Percentiles rank a stretch among this genome's conserved stretches.
phyloP scores from a whole-genome alignment of 2,329 filamentous ascomycete genomes.

The Microdochium paspali region DNA sequence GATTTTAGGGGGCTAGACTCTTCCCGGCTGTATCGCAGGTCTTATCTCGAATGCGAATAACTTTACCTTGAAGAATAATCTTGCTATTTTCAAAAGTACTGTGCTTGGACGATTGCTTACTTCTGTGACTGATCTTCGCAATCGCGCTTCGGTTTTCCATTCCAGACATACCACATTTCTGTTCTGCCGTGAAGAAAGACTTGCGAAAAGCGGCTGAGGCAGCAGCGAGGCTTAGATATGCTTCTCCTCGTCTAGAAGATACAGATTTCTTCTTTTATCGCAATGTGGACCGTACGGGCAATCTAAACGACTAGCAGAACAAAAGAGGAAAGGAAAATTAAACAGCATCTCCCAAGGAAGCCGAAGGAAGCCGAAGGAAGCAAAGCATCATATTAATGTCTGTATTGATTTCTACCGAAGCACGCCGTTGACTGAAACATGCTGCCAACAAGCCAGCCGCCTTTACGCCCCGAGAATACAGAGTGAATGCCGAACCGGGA shows the following conservation, averaged over 20 bases:
- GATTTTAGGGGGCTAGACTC: neutral
- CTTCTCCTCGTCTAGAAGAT: neutral
- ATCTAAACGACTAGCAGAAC: no score
- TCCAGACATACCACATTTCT: constrained; percentile 34
- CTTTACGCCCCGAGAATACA: no score
- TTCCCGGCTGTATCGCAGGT: neutral
- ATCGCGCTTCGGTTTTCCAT: constrained; percentile 38
- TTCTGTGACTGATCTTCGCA: no score
- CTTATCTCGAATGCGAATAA: neutral
- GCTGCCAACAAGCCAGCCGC: no score
- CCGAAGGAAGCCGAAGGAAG: no score
- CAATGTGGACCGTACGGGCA: neutral
- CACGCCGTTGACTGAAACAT: no score
- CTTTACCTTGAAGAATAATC: neutral
- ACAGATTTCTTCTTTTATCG: neutral
- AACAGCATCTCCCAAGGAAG: no score
- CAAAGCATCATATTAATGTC: no score
- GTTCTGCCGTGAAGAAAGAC: constrained; percentile 9
- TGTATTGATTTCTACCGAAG: no score
- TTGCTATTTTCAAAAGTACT: neutral
- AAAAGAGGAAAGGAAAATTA: no score
- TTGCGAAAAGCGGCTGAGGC: constrained; percentile 6
- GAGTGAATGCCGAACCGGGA: no score
- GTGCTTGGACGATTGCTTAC: no score
- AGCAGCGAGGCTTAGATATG: neutral